phyloP scores from a whole-genome alignment of 768 basidiomycete species.

The Hemileccinum impolitum region DNA sequence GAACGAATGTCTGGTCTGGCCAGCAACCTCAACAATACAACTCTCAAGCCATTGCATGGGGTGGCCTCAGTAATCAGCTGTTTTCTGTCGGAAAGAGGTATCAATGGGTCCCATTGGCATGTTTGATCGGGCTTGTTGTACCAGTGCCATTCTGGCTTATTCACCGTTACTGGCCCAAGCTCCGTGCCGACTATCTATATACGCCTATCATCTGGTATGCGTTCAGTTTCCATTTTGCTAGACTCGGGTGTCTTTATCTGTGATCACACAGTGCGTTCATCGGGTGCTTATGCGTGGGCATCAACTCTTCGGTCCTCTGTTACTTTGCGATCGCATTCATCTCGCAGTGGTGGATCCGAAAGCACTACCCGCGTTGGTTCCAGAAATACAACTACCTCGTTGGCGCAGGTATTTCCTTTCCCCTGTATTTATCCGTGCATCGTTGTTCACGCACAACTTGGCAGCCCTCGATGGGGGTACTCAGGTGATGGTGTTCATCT shows the following conservation, averaged over 20 bases:
- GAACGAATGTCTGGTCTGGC: conserved; percentile 4
- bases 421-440: not conserved
- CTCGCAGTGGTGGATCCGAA: conserved; percentile 40
- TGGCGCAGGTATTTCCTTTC: conserved; percentile 37
- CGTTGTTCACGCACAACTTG: not conserved
- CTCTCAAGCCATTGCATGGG: conserved; percentile 36
- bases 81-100: conserved; percentile 30
- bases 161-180: conserved; percentile 34
- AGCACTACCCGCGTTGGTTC: conserved; percentile 36
- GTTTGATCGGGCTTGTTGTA: conserved; percentile 27
- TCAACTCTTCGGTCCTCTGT: conserved; percentile 25
- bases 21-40: conserved; percentile 28
- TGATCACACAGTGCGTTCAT: not conserved
- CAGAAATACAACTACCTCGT: conserved; percentile 37
- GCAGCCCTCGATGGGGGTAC: conserved; percentile 37
- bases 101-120: conserved; percentile 39
- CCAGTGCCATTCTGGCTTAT: conserved; percentile 41
- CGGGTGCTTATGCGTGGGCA: conserved; percentile 19
- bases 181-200: conserved; percentile 23
- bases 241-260: not conserved
- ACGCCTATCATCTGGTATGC: conserved; percentile 26
- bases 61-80: conserved; percentile 34
- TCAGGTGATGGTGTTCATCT: conserved; percentile 53
- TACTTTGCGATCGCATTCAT: conserved; percentile 25
- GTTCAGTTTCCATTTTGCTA: conserved; percentile 2